Conservation (phyloP, 2,329 filamentous ascomycete genomes). For the Penicillium corylophilum region DNA sequence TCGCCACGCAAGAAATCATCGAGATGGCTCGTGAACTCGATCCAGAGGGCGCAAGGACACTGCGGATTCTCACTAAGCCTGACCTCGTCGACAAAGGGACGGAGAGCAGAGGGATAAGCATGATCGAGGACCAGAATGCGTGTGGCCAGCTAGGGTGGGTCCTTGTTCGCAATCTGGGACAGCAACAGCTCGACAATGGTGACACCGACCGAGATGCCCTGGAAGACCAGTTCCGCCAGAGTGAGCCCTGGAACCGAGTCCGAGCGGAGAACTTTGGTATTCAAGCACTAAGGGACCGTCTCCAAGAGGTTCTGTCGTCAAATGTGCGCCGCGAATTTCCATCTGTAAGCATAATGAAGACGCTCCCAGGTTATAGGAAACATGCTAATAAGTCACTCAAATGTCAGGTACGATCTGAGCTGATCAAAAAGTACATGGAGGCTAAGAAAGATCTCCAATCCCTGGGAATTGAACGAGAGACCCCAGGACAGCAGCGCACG, state of each 20-base stretch:
- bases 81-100: constrained; percentile 51
- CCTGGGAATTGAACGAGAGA: constrained; percentile 40
- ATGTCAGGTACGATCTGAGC: constrained; percentile 37
- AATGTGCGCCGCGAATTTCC: constrained; percentile 50
- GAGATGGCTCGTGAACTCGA: constrained; percentile 41
- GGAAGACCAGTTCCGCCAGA: constrained; percentile 39
- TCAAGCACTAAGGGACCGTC: constrained; percentile 37
- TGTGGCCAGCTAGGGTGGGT: constrained; percentile 29
- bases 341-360: constrained; percentile 27
- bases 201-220: constrained; percentile 23
- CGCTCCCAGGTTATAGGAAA: background rate
- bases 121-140: constrained; percentile 24
- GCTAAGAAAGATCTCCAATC: constrained; percentile 26
- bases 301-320: constrained; percentile 44
- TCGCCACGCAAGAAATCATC: constrained; percentile 49
- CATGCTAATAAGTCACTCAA: background rate
- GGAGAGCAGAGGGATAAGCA: constrained; percentile 27
- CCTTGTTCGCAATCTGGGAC: constrained; percentile 34
- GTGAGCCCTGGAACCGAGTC: constrained; percentile 38
- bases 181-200: constrained; percentile 24
- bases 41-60: constrained; percentile 37
- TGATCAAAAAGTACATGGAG: constrained; percentile 30
- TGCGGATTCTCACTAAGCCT: constrained; percentile 58
- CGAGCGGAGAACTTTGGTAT: constrained; percentile 44
- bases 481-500: constrained; percentile 29